These are phyloP conservation scores for Botrytis byssoidea DNA, from an alignment of 2,329 filamentous ascomycete species.

Conservation along the genomic window DNA sequence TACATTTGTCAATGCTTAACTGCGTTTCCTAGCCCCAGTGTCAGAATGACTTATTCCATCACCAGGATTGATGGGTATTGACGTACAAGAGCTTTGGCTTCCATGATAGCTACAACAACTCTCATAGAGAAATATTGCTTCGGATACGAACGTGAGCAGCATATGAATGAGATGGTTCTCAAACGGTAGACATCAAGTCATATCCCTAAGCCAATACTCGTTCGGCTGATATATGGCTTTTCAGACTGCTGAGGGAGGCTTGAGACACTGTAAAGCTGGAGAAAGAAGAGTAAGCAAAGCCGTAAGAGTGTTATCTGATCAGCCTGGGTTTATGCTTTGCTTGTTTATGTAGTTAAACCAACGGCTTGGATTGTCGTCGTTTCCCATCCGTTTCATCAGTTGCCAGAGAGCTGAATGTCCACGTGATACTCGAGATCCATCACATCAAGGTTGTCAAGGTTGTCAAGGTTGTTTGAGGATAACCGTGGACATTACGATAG, in stretches of 20 bases:
- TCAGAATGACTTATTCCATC: constrained; percentile 24
- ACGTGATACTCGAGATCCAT: constrained; percentile 5
- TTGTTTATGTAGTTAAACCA: neutral
- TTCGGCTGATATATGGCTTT: neutral
- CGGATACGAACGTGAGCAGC: neutral
- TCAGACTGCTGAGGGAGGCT: neutral
- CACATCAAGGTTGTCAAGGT: neutral
- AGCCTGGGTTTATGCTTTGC: neutral
- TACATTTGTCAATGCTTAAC: constrained; percentile 49
- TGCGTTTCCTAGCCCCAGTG: constrained; percentile 50
- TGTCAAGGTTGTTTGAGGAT: neutral
- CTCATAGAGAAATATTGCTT: neutral
- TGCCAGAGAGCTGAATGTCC: neutral
- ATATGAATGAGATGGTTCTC: neutral
- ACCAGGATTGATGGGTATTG: neutral
- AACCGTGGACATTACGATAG: neutral
- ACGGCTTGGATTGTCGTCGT: neutral
- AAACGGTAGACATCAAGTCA: constrained; percentile 6
- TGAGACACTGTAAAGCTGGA: neutral
- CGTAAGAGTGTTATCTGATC: neutral
- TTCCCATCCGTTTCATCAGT: neutral
- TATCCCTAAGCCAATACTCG: neutral
- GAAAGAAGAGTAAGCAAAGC: neutral
- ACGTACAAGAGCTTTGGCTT: constrained; percentile 48
- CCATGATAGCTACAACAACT: constrained; percentile 38